Base-by-base conservation (phyloP, 75 land plant genomes). In the Sequoia sempervirens region DNA sequence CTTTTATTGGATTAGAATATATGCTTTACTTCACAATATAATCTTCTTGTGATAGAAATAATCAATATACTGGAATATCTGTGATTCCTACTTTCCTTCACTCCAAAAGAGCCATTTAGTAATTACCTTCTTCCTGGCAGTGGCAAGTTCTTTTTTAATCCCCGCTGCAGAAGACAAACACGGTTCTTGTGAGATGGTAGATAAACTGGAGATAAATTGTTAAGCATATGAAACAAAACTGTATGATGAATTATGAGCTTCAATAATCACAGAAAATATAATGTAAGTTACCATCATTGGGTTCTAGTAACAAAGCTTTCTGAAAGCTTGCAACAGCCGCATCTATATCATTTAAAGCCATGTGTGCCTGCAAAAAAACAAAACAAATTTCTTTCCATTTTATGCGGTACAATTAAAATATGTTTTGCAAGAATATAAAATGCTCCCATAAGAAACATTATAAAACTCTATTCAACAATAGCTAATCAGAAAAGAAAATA, bases 261-360 rank as follows among this genome's bases (percentile, higher is more conserved):
- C 18, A 81, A 10, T 36, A 20, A 41, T 68, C 34, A 56, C 32
- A 85, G 74, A 40, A 28, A 32, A 34, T 66, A 46, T 37, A 32
- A 30, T 30, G 5, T 7, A 41, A 82, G 91, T 84, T 56, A 97
- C 99, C 93, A 91, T 97, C 99, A 93, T 96, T 92, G 81, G 99
- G 99, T 83, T 95, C 98, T 54, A 97, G 72, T 18, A 93, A 88
- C 69, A 93, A 66, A 70, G 99, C 99, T 81, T 91, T 96, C 79
- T 88, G 88, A 82, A 96, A 93, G 88, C 99, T 97, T 81, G 85
- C 89, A 38, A 92, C 91, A 36, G 98, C 99, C 83, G 93, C 91
- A 87, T 95, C 99, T 36, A 97, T 50, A 76, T 95, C 95, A 88
- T 93, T 93, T 61, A 97, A 90, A 11, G 95, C 96, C 88, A 96